These are phyloP conservation scores for Teratosphaeria gauchensis DNA, from an alignment of 2,329 filamentous ascomycete species.

Conservation along the genomic window DNA sequence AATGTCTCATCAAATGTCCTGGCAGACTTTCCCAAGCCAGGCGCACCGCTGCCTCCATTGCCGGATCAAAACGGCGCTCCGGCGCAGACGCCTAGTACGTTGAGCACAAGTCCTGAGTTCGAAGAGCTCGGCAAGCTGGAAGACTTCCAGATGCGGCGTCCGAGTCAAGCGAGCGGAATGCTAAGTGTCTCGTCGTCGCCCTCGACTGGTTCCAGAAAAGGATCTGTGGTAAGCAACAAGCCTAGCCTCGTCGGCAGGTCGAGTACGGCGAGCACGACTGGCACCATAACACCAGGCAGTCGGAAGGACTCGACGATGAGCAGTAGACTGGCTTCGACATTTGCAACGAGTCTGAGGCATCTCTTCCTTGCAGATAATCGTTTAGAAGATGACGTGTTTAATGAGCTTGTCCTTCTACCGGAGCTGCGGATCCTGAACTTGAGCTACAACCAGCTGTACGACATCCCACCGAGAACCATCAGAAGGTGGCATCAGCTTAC, in stretches of 20 bases:
- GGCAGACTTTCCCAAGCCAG: constrained; percentile 78
- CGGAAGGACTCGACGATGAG: constrained; percentile 88
- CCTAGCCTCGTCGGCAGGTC: constrained; percentile 51
- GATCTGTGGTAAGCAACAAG: constrained; percentile 72
- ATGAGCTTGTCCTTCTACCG: constrained; percentile 71
- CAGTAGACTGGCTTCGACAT: constrained; percentile 70
- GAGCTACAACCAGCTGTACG: constrained; percentile 88
- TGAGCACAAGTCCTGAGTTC: constrained; percentile 56
- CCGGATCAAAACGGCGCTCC: constrained; percentile 6
- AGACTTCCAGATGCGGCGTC: constrained; percentile 56
- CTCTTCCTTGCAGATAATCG: constrained; percentile 89
- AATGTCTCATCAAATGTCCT: constrained; percentile 95
- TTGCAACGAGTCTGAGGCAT: constrained; percentile 74
- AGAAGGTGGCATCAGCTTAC: constrained; percentile 82
- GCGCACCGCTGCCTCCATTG: constrained; percentile 46
- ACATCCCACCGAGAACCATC: constrained; percentile 81
- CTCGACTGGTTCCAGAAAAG: constrained; percentile 50
- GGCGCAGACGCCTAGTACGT: constrained; percentile 10
- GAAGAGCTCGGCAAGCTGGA: constrained; percentile 66
- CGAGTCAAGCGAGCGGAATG: constrained; percentile 71
- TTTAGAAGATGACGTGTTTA: constrained; percentile 88
- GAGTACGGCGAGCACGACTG: constrained; percentile 62
- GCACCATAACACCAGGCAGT: constrained; percentile 43
- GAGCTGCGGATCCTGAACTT: constrained; percentile 85
- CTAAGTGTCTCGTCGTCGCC: constrained; percentile 49